These are phyloP conservation scores for Tephrocybe sp. DNA, from an alignment of 768 basidiomycete genomes.

Conservation along the genomic window DNA sequence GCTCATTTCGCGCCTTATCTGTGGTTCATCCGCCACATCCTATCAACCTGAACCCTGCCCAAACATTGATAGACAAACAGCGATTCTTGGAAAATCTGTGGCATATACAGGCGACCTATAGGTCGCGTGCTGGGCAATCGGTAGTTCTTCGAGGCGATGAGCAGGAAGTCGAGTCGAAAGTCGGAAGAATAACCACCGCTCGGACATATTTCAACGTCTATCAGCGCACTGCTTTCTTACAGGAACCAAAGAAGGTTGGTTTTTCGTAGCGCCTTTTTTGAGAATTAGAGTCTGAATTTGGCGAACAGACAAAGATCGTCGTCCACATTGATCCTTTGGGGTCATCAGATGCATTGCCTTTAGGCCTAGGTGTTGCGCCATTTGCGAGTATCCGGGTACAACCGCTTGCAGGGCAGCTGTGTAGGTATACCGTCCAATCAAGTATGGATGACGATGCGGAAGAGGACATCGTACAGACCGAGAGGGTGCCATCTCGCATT, in stretches of 20 bases:
- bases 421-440: slow-evolving; percentile 75
- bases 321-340: slow-evolving; percentile 82
- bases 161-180: slow-evolving; percentile 69
- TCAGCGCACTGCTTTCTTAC: slow-evolving; percentile 75
- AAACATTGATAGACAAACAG: slow-evolving; percentile 67
- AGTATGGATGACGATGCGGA: slow-evolving; percentile 72
- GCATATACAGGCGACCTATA: slow-evolving; percentile 80
- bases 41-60: slow-evolving; percentile 62
- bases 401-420: slow-evolving; percentile 81
- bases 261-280: not conserved
- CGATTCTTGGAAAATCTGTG: slow-evolving; percentile 89
- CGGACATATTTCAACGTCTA: slow-evolving; percentile 91
- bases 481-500: slow-evolving; percentile 70
- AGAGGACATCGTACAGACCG: slow-evolving; percentile 82
- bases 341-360: slow-evolving; percentile 73
- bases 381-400: slow-evolving; percentile 82
- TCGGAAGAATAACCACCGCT: slow-evolving; percentile 62
- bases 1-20: slow-evolving; percentile 77
- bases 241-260: slow-evolving; percentile 76
- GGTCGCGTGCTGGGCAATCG: slow-evolving; percentile 72
- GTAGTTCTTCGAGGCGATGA: slow-evolving; percentile 72
- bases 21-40: slow-evolving; percentile 77
- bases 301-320: slow-evolving; percentile 76
- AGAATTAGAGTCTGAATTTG: slow-evolving; percentile 5
- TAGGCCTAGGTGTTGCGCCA: slow-evolving; percentile 68